Base-by-base conservation (phyloP, 768 basidiomycete species). In the Pisolithus albus region DNA sequence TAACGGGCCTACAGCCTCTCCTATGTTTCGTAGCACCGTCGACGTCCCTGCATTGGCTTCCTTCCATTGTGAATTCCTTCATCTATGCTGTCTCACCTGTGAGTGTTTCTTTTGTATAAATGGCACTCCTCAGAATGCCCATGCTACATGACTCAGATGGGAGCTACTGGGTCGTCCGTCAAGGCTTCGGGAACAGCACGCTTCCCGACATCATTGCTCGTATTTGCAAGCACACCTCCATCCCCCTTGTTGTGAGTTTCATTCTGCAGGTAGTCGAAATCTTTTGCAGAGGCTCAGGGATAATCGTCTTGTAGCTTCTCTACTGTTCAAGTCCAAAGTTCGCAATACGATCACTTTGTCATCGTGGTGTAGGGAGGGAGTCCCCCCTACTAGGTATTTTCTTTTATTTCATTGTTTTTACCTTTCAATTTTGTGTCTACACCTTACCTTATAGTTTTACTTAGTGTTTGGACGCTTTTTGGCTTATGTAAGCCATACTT, bases 51-150 rank as follows among this genome's bases (percentile, higher is more conserved):
- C 73, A 81, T 47, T 86, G 96, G 38, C 91, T 98, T 63, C 82
- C 87, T 59, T 82, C 86, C 7, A 97, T 99, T 59, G 95, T 96
- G 16, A 95, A 99, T 67, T 84, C 86, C 2, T 98, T 99, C 75
- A 92, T 99, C 56, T 98, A 99, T 66, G 83, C 98, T 43, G 94
- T 97, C n/a, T 96, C 93, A 45, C 95, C 90, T 75, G 92, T 88
- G 60, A 37, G 70, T 47, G 18, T 30, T 55, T 7, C 40, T 19
- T 45, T 18, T 4, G 34, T 21, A 7, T 36, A 5, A 16, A n/a
- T 4, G 19, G 23, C 2, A 4, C 6, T 34, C 9, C 7, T 23
- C 32, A 19, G 23, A 15, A 26, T 11, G 9, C 24, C 13, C 39
- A 16, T 24, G 13, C 23, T 28, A 9, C 42, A 47, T 43, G 37